Base-by-base conservation (phyloP, 139 green algal species). In the Spirogloea muscicola region DNA sequence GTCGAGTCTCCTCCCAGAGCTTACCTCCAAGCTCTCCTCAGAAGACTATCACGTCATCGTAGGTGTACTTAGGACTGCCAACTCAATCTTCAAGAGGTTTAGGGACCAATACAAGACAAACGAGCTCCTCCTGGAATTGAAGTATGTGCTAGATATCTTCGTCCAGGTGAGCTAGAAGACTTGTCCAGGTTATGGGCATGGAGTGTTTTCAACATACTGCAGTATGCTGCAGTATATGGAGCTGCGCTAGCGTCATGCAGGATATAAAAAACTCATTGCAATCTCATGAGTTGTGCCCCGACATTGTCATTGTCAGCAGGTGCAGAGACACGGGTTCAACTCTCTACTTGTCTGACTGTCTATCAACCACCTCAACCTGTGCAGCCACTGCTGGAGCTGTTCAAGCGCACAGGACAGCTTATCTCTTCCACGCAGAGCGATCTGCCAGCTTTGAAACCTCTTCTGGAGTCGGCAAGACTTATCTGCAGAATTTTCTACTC, bases 51-150 rank as follows among this genome's bases (percentile, higher is more conserved):
- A 58, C 40, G 80, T 85, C 1, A 85, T 94, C 31, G 85, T 86
- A 25, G 94, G 94, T 0, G 91, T 96, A 52, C 82, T 97, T 34
- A 74, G 84, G 36, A 96, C 93, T 0, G 91, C 90, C 36, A 96
- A 97, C 84, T 91, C 91, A 49, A 96, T 99, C 60, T 98, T 94
- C 85, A 95, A 97, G 83, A 82, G 94, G 21, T 97, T 92, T 82
- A 66, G 92, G 40, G 60, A 85, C 44, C 77, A 89, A 78, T 88
- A 86, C 67, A 89, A 91, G 79, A 89, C 49, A 1, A 62, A 87
- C 21, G 71, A 85, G 55, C 72, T 92, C 52, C 82, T 74, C 37
- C 44, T n/a, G 2, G 82, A 88, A 55, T 51, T 88, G 39, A 87
- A 89, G 41, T 89, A 91, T 62, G 90, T 82, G 37, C 88, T 98